Evolutionary conservation across 768 basidiomycete species (phyloP).

Genomic region (Tricholoma hemisulphureum): DNA sequence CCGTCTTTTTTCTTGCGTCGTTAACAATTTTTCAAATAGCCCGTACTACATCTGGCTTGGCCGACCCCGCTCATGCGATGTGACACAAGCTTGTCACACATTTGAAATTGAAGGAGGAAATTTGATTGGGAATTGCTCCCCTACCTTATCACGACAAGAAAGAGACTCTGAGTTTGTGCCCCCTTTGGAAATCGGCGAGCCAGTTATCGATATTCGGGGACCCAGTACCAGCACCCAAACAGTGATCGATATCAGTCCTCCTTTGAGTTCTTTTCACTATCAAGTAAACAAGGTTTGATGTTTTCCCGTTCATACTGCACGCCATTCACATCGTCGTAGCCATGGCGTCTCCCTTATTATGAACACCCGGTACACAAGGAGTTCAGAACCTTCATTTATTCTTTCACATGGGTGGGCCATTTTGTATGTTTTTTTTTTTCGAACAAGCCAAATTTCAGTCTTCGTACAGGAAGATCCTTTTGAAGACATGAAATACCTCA

Average conservation of each 20-base stretch:
- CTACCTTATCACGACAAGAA: constrained; percentile 29
- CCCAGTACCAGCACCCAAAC: constrained; percentile 15
- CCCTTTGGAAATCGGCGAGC: constrained; percentile 41
- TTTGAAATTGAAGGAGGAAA: constrained; percentile 68
- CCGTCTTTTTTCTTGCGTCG: neutral
- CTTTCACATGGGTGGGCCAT: constrained; percentile 54
- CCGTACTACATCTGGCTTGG: constrained; percentile 79
- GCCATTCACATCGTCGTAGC: constrained; percentile 27
- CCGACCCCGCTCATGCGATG: constrained; percentile 60
- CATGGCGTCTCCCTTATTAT: constrained; percentile 70
- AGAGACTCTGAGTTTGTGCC: constrained; percentile 37
- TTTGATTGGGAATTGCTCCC: constrained; percentile 49
- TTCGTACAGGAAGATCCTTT: constrained; percentile 62
- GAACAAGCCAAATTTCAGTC: neutral
- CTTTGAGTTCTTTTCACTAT: constrained; percentile 64
- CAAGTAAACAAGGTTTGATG: constrained; percentile 46
- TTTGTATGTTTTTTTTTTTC: neutral
- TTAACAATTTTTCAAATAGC: constrained; percentile 23
- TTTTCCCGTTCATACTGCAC: neutral
- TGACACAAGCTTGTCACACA: constrained; percentile 52
- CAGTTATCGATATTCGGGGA: constrained; percentile 27
- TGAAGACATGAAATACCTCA: constrained; percentile 65
- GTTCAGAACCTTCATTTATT: constrained; percentile 61
- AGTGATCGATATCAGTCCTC: constrained; percentile 50
- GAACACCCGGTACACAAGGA: constrained; percentile 69